Evolutionary conservation across 345 rosid genomes (phyloP), one percentile per base, ranked within the genome.

Genomic region (Atalantia buxifolia): DNA sequence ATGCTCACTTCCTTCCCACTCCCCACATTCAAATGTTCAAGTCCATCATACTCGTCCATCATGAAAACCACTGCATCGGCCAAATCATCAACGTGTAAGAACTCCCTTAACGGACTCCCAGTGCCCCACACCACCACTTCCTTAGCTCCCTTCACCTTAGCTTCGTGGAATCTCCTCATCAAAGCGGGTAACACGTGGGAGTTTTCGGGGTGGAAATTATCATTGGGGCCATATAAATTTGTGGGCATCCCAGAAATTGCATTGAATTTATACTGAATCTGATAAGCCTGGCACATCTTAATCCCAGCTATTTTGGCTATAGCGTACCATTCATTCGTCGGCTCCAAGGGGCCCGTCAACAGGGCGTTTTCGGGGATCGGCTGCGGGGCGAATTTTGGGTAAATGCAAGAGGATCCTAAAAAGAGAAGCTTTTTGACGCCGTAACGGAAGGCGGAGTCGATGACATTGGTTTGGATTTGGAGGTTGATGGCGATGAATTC

Each of bases 111-210:
- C 0, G 99, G 99, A 45, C 97, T 90, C 0, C 99, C 99, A 0
- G 91, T 89, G 25, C 99, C 99, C 99, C 99, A 96, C 60, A 96
- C 98, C 56, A 96, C 99, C 55, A 96, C 99, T 82, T 92, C 88
- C 1, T 92, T 91, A 0, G 92, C 95, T 22, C 83, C 75, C n/a
- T 79, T 86, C 56, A 83, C 91, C 78, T 96, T 96, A 5, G 98
- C 97, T 77, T 90, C 93, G 24, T 92, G 98, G 64, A 96, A 94
- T 80, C 98, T 85, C 85, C 97, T 86, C 88, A 94, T 94, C 78
- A 96, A 70, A 2, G 98, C 99, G 19, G 99, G 99, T 61, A 96
- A 82, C 38, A 94, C 99, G 63, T 96, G 98, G 0, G 98, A 96
- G 71, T 94, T 96, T 79, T 96, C 94, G 0, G 95, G 98, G 68